These are phyloP conservation scores for Erucastrum elatum DNA, from an alignment of 345 rosid genomes.

Conservation along the genomic window DNA sequence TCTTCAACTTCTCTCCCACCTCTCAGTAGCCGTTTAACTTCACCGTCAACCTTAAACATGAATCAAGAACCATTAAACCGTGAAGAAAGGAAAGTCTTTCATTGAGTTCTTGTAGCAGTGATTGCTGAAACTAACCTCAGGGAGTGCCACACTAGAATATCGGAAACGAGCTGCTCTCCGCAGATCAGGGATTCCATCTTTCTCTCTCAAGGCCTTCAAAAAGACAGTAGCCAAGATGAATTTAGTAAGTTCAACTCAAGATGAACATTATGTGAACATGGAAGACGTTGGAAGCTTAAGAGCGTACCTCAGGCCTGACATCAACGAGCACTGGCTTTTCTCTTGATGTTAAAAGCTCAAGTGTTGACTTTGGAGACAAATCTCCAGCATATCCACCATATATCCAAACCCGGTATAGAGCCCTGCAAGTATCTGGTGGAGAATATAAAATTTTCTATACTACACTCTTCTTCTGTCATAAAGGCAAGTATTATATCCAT, in stretches of 20 bases:
- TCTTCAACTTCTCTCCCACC: conserved; percentile 77
- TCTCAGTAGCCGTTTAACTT: conserved; percentile 59
- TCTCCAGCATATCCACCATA: conserved; percentile 91
- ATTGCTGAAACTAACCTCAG: conserved; percentile 63
- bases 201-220: conserved; percentile 71
- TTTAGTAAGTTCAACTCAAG: neutral
- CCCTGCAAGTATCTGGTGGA: conserved; percentile 91
- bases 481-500: conserved; percentile 5
- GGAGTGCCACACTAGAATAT: conserved; percentile 66
- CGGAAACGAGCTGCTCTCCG: conserved; percentile 84
- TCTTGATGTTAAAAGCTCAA: conserved; percentile 68
- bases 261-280: conserved; percentile 25
- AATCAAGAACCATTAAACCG: conserved; percentile 28
- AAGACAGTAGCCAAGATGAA: conserved; percentile 1
- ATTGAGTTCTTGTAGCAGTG: neutral
- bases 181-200: conserved; percentile 93
- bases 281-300: conserved; percentile 39
- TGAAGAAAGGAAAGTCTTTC: conserved; percentile 4
- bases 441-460: conserved; percentile 47
- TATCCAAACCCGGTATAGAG: conserved; percentile 65
- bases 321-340: conserved; percentile 77
- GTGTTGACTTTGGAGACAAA: conserved; percentile 69
- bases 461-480: conserved; percentile 25
- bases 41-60: conserved; percentile 59
- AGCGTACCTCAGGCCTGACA: conserved; percentile 86